Base-by-base conservation (phyloP, 345 rosid species). In the Dipteronia sinensis region DNA sequence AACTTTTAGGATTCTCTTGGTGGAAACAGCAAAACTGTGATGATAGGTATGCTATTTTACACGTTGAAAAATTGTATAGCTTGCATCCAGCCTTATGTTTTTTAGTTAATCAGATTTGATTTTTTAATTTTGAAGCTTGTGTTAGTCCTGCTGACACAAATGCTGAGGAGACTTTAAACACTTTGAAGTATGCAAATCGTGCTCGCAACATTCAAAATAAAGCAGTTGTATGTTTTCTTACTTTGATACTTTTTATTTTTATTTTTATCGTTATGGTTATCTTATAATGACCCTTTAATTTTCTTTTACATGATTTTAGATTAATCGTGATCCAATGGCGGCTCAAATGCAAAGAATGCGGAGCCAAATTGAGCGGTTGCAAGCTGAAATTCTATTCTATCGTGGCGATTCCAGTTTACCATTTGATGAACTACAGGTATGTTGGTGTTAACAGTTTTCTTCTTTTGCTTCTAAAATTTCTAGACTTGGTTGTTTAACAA, bases 121-220 rank as follows among this genome's bases (percentile, higher is more conserved):
- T 62, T 38, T 66, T 70, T 67, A 23, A 74, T 69, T 34, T 34
- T 79, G 79, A 80, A 93, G 99, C 99, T 64, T 97, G 99, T 82
- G 98, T 97, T 71, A 97, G 99, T 81, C 99, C 98, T 80, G 98
- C 98, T 65, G 99, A 97, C 78, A 91, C 97, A 67, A 97, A 97
- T 77, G 98, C 98, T 0, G 99, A 97, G 84, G 99, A 97, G 87
- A 97, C 99, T 8, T 61, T 97, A 47, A 97, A 94, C 82, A 94
- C 99, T 12, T 89, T 97, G 76, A 97, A 97, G 80, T 97, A 94
- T 70, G 98, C 99, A 83, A 97, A 97, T 81, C 97, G 99, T 73
- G 95, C 98, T 62, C 97, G 99, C 25, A 97, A 97, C 84, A 97
- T 97, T 73, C 98, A 94, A 78, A 97, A 97, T 77, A 94, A 93